These are phyloP conservation scores for Diaporthe sp. DNA, from an alignment of 2,329 filamentous ascomycete genomes.

Conservation along the genomic window DNA sequence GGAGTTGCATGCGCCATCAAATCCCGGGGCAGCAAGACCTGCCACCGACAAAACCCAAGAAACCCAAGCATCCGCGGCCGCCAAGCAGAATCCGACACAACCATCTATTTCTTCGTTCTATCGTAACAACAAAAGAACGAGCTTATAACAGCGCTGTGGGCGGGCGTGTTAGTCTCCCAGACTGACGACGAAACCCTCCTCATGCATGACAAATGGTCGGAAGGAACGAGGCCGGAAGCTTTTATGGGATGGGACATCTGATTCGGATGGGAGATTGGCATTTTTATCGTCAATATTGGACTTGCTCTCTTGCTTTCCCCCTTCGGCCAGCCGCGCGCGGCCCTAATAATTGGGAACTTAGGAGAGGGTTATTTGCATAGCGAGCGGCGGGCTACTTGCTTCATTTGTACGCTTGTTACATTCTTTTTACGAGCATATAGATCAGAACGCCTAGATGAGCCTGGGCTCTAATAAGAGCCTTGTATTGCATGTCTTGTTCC, in stretches of 20 bases:
- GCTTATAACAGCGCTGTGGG: neutral
- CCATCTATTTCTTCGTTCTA: neutral
- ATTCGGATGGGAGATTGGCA: neutral
- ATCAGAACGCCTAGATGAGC: constrained; percentile 13
- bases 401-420: constrained; percentile 10
- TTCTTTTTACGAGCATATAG: constrained; percentile 15
- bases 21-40: neutral
- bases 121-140: neutral
- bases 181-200: neutral
- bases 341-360: constrained; percentile 12
- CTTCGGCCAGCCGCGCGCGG: neutral
- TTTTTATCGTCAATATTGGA: neutral
- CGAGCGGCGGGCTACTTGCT: constrained; percentile 30
- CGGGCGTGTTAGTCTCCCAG: neutral
- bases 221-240: neutral
- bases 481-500: neutral
- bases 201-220: no score
- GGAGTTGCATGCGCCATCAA: neutral
- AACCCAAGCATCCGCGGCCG: neutral
- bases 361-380: constrained; percentile 19
- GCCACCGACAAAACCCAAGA: neutral
- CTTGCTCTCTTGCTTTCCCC: neutral
- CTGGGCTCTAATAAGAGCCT: neutral
- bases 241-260: neutral
- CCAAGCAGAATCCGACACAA: neutral